These are phyloP conservation scores for Vitis vinifera DNA, from an alignment of 164 flowering plant genomes.

Conservation along the genomic window ASM3070453v1 NC_081807.1:2478001-2478500, in stretches of 20 bases:
- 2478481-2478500: too few species aligned
- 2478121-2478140: not conserved
- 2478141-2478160: constrained; percentile 30
- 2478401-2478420: too few species aligned
- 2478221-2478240: constrained; percentile 15
- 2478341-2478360: too few species aligned
- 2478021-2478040: constrained; percentile 32
- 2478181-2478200: constrained; percentile 11
- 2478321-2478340: too few species aligned
- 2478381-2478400: too few species aligned
- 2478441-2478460: too few species aligned
- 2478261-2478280: constrained; percentile 19
- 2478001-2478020: constrained; percentile 56
- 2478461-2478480: too few species aligned
- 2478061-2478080: constrained; percentile 53
- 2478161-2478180: constrained; percentile 33
- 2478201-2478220: constrained; percentile 8
- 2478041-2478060: constrained; percentile 56
- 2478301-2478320: not conserved
- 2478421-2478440: too few species aligned
- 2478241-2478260: constrained; percentile 18
- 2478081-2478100: constrained; percentile 6
- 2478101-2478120: constrained; percentile 7
- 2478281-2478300: constrained; percentile 9
- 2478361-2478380: too few species aligned